A percentile compares a stretch with the other conserved stretches of the same genome.
phyloP scores from a whole-genome alignment of 768 basidiomycete species.

The Pleurotus eryngii region DNA sequence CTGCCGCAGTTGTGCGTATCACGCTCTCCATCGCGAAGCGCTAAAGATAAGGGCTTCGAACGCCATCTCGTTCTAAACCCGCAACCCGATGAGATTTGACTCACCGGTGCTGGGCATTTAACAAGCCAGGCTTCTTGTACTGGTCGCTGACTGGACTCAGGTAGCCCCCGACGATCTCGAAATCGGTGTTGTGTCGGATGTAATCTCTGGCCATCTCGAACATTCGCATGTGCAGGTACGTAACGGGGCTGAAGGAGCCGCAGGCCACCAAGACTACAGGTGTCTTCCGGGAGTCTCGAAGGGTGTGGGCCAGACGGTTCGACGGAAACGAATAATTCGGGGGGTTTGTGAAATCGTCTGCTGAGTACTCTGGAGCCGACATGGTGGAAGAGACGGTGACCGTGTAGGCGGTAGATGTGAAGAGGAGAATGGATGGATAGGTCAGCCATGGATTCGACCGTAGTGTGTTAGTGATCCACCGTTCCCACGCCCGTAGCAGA shows the following conservation, averaged over 20 bases:
- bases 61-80: constrained; percentile 1
- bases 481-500: neutral
- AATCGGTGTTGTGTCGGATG: constrained; percentile 85
- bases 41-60: neutral
- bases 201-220: constrained; percentile 99
- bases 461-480: neutral
- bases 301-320: constrained; percentile 55
- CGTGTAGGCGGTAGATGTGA: neutral
- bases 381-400: neutral
- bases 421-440: neutral
- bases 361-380: constrained; percentile 16
- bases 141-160: constrained; percentile 93
- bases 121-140: constrained; percentile 96
- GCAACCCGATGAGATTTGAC: constrained; percentile 26
- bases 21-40: neutral
- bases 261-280: constrained; percentile 96
- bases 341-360: constrained; percentile 56
- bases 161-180: constrained; percentile 94
- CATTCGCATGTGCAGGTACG: constrained; percentile 98
- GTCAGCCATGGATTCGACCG: constrained; percentile 7
- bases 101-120: constrained; percentile 86
- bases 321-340: constrained; percentile 66
- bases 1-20: constrained; percentile 9
- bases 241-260: constrained; percentile 96
- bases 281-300: constrained; percentile 63